Percentiles rank a stretch among this genome's conserved stretches.
Conservation (phyloP, 805 yeast genomes). For the Nakazawaea siamensis region DNA sequence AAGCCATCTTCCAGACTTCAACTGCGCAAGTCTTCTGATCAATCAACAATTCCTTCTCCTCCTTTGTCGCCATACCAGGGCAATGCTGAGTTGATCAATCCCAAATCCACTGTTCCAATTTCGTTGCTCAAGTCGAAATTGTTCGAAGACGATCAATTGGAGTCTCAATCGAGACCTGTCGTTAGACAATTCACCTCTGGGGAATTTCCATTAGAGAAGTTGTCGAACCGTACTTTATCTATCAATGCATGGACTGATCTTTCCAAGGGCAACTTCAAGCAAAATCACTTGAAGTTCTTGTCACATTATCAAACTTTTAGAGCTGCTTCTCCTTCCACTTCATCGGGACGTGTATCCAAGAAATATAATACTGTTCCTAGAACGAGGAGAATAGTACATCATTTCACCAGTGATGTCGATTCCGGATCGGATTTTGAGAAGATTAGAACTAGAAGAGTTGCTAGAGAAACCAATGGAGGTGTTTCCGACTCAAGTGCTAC, state of each 20-base stretch:
- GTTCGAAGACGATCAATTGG: constrained; percentile 3
- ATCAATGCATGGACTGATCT: constrained; percentile 45
- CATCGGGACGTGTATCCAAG: constrained; percentile 8
- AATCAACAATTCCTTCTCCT: constrained; percentile 27
- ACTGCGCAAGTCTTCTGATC: constrained; percentile 9
- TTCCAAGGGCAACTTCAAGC: constrained; percentile 34
- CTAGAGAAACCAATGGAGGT: constrained; percentile 23
- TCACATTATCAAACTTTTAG: constrained; percentile 34
- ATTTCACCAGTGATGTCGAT: constrained; percentile 23
- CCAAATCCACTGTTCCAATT: constrained; percentile 18
- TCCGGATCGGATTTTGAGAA: constrained; percentile 33
- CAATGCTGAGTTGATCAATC: constrained; percentile 19
- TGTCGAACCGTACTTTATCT: constrained; percentile 35
- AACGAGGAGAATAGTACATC: constrained; percentile 17
- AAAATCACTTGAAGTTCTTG: constrained; percentile 41
- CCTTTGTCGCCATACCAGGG: constrained; percentile 28
- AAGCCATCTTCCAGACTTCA: not conserved
- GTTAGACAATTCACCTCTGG: constrained; percentile 5
- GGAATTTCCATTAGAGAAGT: constrained; percentile 41
- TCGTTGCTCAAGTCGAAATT: constrained; percentile 6
- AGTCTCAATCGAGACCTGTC: not conserved
- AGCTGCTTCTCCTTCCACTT: constrained; percentile 11
- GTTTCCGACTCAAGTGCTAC: constrained; percentile 1
- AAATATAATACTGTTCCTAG: constrained; percentile 21
- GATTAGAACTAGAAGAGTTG: constrained; percentile 53